Evolutionary conservation across 2,329 filamentous ascomycete species (phyloP), one percentile per base, ranked within the genome.

Genomic region (Talaromyces sp.): DNA sequence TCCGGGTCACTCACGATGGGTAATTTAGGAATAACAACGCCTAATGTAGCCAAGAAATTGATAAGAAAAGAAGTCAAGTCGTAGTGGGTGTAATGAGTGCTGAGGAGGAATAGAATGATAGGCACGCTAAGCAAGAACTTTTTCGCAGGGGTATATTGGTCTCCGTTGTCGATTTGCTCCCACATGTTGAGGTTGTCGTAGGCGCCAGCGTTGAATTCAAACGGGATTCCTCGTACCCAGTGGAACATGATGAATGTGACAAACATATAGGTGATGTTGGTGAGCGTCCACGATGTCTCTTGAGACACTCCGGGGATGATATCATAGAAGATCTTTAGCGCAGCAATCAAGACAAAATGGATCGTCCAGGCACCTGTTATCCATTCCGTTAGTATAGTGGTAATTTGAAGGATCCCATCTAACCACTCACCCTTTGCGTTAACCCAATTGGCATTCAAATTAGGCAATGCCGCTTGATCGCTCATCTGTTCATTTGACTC

Each of bases 111-210:
- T 69, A 99, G 86, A 69, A 93, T 86, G 73, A 99, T 96, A 45
- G 95, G 95, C 39, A 98, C 94, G 73, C 90, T 92, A 72, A 98
- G 88, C 66, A 99, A 84, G 75, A 99, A 99, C 80, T 99, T 99
- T 85, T 99, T 99, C 70, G 95, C 92, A 3, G 95, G 95, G 0
- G 95, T 99, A 82, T 98, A 99, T 79, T 99, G 95, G 72, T 95
- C 95, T 56, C 95, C 95, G 74, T 98, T 96, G 83, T 99, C 95
- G 78, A 99, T 99, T 82, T 99, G 95, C 83, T 99, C 95, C 95
- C 95, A 99, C 95, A 99, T 98, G 83, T 98, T 99, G 75, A 99
- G 86, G 79, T 99, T 98, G 84, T 99, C 95, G 80, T 98, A 99
- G 72, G 95, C 95, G 66, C 95, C 95, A 64, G 92, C 90, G 77